Base-by-base conservation (phyloP, 1,284 basidiomycete genomes). In the Papiliotrema flavescens region DNA sequence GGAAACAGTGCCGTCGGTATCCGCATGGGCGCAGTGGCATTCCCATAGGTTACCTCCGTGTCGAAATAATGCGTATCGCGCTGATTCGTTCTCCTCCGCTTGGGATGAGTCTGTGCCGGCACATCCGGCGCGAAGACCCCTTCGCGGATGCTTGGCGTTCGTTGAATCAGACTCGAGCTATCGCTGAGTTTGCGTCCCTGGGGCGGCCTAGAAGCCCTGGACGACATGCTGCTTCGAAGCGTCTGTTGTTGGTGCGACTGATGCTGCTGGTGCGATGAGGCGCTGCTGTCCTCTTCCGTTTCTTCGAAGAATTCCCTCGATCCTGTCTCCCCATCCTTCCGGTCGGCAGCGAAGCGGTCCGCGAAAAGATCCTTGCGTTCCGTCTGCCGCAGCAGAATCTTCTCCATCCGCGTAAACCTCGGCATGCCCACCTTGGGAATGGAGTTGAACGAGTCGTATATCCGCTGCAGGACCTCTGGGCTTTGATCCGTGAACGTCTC, bases 361-460 rank as follows among this genome's bases (percentile, higher is more conserved):
- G 86, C 80, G 71, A 98, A 95, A 43, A 97, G 81, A 70, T 98
- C 93, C 70, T 90, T 91, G 35, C 91, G 83, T 59, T 98, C 94
- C 13, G 88, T 89, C 2, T 85, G 83, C 22, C 94, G 87, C 80
- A 98, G 86, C 55, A 98, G 83, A 49, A 94, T 79, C 66, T 90
- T 91, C 76, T 98, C 95, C 54, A 83, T 79, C 19, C 88, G 84
- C 1, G 84, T 85, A 28, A 98, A 80, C 5, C 78, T 73, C 2
- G 95, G 95, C 47, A 90, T 86, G 5, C 81, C 82, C 14, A 85
- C 83, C n/a, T 91, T 81, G 66, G 96, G 86, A 81, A 98, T 89
- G 6, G 86, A 84, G 70, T 98, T 98, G 63, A 97, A 85, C 3
- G 93, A 85, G 64, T 96, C 90, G 73, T 92, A 98, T 3, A 98